These are phyloP conservation scores for Fusarium sarcochroum DNA, from an alignment of 2,329 filamentous ascomycete species.

Conservation along the genomic window DNA sequence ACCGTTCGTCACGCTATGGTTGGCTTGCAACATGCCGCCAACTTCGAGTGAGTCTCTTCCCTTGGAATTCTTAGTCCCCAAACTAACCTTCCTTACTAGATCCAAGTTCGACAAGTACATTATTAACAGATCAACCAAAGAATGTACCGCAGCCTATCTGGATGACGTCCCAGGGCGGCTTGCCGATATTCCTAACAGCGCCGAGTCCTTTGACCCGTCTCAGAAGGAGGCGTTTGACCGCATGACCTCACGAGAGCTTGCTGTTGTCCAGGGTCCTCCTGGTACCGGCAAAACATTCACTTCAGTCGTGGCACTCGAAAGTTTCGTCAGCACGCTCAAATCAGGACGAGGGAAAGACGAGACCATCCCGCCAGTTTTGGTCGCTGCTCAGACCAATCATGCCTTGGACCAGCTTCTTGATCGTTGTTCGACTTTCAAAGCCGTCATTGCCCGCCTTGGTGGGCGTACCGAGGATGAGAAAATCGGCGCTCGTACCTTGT, in stretches of 20 bases:
- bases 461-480: conserved; percentile 76
- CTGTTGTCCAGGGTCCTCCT: conserved; percentile 88
- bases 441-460: conserved; percentile 73
- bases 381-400: conserved; percentile 92
- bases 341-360: conserved; percentile 56
- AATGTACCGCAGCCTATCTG: conserved; percentile 52
- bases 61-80: neutral
- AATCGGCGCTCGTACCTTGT: conserved; percentile 77
- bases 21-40: conserved; percentile 74
- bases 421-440: conserved; percentile 67
- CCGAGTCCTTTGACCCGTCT: conserved; percentile 72
- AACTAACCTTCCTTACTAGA: conserved; percentile 45
- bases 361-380: conserved; percentile 71
- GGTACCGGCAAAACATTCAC: conserved; percentile 84
- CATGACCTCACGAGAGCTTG: conserved; percentile 79
- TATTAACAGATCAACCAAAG: conserved; percentile 59
- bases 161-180: neutral
- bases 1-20: conserved; percentile 79
- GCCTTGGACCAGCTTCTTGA: conserved; percentile 85
- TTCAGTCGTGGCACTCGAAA: conserved; percentile 76
- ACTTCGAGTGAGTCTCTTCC: conserved; percentile 64
- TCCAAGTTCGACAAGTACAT: conserved; percentile 76
- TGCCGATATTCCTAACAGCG: conserved; percentile 1
- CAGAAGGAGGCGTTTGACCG: conserved; percentile 77
- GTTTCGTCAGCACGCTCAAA: conserved; percentile 67